phyloP scores from a whole-genome alignment of 1,284 basidiomycete species.

The Volvariella surrecta region DNA sequence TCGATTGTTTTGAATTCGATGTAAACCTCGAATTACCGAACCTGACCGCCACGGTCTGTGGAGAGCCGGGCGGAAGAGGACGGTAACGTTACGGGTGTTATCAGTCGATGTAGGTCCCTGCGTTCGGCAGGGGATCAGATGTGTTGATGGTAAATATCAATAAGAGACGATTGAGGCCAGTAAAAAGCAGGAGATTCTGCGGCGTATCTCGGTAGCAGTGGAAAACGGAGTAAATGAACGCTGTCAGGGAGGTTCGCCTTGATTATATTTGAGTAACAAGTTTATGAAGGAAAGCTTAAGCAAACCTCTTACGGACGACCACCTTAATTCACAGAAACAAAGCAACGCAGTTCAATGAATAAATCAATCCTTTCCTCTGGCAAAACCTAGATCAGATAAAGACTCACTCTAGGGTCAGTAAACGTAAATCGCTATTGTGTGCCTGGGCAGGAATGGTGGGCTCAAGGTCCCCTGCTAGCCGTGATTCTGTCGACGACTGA shows the following conservation, averaged over 20 bases:
- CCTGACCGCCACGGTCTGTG: conserved; percentile 64
- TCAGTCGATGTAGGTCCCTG: conserved; percentile 57
- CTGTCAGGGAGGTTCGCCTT: conserved; percentile 77
- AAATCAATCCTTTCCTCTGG: conserved; percentile 10
- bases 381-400: conserved; percentile 14
- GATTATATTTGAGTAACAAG: too few species aligned
- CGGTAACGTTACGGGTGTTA: conserved; percentile 41
- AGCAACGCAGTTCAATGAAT: too few species aligned
- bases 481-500: background rate
- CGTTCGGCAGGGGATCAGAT: conserved; percentile 15
- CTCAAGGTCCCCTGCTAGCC: conserved; percentile 1
- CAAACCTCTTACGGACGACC: conserved; percentile 71
- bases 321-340: conserved; percentile 49
- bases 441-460: conserved; percentile 65
- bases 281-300: too few species aligned
- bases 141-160: conserved; percentile 10
- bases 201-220: conserved; percentile 11
- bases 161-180: conserved; percentile 13
- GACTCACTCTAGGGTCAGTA: conserved; percentile 71
- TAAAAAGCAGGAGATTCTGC: conserved; percentile 12
- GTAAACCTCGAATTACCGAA: conserved; percentile 41
- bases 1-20: conserved; percentile 5
- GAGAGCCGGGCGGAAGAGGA: conserved; percentile 58
- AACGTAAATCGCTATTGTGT: conserved; percentile 73
- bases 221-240: conserved; percentile 20